These are phyloP conservation scores for Penicillium sp. DNA, from an alignment of 2,329 filamentous ascomycete species.

Conservation along the genomic window DNA sequence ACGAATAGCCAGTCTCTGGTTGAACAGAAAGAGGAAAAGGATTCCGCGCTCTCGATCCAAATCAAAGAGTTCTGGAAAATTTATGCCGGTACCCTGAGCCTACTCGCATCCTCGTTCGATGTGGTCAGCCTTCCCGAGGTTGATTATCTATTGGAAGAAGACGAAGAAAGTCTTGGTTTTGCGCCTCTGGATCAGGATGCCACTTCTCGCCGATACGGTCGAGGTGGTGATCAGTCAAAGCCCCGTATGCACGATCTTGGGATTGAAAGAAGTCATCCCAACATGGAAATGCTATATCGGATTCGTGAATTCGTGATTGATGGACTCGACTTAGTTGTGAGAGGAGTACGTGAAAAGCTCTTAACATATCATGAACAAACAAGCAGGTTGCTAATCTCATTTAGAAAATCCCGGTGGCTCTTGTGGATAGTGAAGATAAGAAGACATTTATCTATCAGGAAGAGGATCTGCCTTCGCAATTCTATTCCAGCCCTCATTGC, in stretches of 20 bases:
- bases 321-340: constrained; percentile 57
- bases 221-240: constrained; percentile 47
- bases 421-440: constrained; percentile 46
- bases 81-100: constrained; percentile 62
- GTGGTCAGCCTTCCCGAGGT: constrained; percentile 55
- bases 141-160: constrained; percentile 66
- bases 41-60: constrained; percentile 55
- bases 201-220: constrained; percentile 53
- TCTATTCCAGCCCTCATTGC: constrained; percentile 46
- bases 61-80: constrained; percentile 64
- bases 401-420: constrained; percentile 47
- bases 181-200: constrained; percentile 55
- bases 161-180: constrained; percentile 65
- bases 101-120: constrained; percentile 59
- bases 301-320: constrained; percentile 63
- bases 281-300: constrained; percentile 66
- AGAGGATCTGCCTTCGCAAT: constrained; percentile 51
- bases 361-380: not conserved
- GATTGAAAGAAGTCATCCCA: constrained; percentile 54
- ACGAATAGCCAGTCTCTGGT: constrained; percentile 55
- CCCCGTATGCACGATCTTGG: constrained; percentile 51
- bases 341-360: constrained; percentile 34
- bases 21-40: constrained; percentile 50
- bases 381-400: constrained; percentile 25
- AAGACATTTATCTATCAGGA: constrained; percentile 54